These are phyloP conservation scores for Globisporangium viniferum DNA, from an alignment of 352 stramenopile genomes.

Conservation along the genomic window DNA sequence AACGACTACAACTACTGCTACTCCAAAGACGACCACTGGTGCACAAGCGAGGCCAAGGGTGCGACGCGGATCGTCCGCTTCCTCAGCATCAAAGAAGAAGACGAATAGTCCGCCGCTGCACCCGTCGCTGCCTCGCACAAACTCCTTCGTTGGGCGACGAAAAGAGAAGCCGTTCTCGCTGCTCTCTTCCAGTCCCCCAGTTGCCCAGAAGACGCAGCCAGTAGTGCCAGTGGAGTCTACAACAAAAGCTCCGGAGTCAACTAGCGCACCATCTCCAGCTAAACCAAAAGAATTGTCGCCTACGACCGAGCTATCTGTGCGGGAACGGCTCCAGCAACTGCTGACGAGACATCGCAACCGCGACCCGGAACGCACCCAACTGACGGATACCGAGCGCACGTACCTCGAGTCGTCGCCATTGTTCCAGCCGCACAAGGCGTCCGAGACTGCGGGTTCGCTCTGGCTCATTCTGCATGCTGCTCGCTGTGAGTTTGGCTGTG, in stretches of 20 bases:
- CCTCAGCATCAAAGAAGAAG: conserved; percentile 21
- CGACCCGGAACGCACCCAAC: conserved; percentile 6
- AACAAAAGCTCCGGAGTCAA: not conserved
- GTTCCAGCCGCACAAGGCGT: conserved; percentile 46
- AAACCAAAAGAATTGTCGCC: not conserved
- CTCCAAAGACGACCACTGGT: conserved; percentile 17
- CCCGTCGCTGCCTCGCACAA: conserved; percentile 7
- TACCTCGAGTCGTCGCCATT: conserved; percentile 56
- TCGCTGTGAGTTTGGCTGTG: conserved; percentile 42
- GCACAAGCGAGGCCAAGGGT: not conserved
- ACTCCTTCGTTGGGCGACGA: not conserved
- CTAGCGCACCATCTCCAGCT: not conserved
- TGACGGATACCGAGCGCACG: conserved; percentile 45
- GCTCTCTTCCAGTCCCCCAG: not conserved
- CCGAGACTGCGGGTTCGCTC: conserved; percentile 62
- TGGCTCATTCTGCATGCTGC: conserved; percentile 64
- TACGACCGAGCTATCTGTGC: conserved; percentile 9
- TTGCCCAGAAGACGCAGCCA: not conserved
- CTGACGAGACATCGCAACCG: conserved; percentile 10
- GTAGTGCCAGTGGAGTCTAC: not conserved
- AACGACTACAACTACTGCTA: conserved; percentile 4
- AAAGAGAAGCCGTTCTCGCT: conserved; percentile 24
- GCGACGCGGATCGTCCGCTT: conserved; percentile 3
- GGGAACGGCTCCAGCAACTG: conserved; percentile 23
- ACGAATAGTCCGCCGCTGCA: conserved; percentile 22